Conservation (phyloP, 139 green algal genomes). For the Chlorella sorokiniana region DNA sequence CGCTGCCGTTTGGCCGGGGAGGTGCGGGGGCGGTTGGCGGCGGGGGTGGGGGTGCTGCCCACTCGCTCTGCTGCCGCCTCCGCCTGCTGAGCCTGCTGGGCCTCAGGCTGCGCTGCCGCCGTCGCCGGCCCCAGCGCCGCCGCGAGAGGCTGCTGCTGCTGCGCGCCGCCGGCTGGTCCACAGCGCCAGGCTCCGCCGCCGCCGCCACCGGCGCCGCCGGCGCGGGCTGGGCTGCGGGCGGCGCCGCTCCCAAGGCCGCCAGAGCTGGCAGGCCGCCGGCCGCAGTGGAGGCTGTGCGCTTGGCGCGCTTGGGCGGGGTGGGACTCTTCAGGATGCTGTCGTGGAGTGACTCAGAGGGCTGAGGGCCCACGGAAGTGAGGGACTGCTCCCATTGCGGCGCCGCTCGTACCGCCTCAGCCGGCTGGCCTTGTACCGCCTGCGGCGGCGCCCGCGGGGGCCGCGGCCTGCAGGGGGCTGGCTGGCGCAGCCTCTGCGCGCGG, state of each 20-base stretch:
- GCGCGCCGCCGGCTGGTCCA: constrained; percentile 10
- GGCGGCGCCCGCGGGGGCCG: no score
- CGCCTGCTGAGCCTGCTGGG: background rate
- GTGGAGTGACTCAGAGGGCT: constrained; percentile 5
- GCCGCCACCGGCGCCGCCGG: background rate
- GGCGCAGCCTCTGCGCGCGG: no score
- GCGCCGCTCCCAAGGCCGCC: background rate
- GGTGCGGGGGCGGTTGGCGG: background rate
- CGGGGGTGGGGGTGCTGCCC: background rate
- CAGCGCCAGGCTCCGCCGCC: background rate
- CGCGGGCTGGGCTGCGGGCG: background rate
- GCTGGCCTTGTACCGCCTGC: no score
- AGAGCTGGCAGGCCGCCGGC: background rate
- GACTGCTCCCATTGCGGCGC: no score
- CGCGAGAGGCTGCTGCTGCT: background rate
- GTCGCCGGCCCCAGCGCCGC: background rate
- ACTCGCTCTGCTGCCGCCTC: no score
- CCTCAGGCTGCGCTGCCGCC: background rate
- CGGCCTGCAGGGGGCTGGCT: no score
- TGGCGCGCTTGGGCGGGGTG: background rate
- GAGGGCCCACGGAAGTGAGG: no score
- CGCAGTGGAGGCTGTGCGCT: background rate
- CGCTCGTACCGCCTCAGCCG: no score
- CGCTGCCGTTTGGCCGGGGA: background rate
- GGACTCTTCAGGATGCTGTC: constrained; percentile 26